Evolutionary conservation across 23 red algal genomes (phyloP).

Genomic region (Gracilaria domingensis): DNA sequence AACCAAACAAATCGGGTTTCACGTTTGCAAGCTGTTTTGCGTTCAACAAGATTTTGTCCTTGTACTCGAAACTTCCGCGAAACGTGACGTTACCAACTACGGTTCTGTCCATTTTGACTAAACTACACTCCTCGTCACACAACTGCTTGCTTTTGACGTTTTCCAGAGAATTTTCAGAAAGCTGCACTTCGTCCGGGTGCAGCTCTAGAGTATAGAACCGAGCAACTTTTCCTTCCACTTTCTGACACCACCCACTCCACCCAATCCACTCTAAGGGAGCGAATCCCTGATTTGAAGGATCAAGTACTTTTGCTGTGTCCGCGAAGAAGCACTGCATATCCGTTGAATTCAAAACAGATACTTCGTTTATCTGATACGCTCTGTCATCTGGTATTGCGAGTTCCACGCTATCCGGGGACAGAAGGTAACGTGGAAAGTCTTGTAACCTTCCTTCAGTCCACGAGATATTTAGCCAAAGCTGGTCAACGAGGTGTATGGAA

Average conservation of each 20-base stretch:
- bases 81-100: background rate
- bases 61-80: slow-evolving; percentile 7
- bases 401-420: background rate
- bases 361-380: background rate
- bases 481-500: background rate
- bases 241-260: background rate
- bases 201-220: background rate
- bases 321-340: background rate
- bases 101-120: background rate
- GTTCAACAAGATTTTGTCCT: background rate
- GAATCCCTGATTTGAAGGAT: background rate
- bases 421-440: background rate
- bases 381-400: background rate
- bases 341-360: background rate
- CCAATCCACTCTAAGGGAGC: background rate
- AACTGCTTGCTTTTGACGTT: too few relatives aligned
- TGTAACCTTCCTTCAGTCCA: background rate
- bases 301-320: background rate
- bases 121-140: background rate
- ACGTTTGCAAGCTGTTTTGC: background rate
- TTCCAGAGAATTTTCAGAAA: too few relatives aligned
- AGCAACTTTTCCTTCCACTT: background rate
- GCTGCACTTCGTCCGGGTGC: background rate
- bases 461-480: background rate
- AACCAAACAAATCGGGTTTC: background rate